Conservation (phyloP, 371 early-diverging fungal species). For the Blakeslea trispora region DNA sequence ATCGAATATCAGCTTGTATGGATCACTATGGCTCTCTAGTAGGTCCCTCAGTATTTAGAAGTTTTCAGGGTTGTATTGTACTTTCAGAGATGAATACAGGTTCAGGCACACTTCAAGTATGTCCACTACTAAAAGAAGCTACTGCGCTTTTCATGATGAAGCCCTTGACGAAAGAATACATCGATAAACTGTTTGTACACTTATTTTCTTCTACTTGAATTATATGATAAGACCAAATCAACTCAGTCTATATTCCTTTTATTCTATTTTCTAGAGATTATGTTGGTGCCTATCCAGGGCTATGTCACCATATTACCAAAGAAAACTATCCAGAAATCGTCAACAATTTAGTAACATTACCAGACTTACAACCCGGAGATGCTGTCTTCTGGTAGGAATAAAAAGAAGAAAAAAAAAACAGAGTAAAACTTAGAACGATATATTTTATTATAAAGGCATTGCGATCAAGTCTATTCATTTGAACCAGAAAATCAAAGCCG, state of each 20-base stretch:
- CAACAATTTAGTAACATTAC: conserved; percentile 39
- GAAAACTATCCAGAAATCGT: conserved; percentile 39
- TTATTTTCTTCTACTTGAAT: too few species aligned
- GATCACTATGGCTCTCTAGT: conserved; percentile 38
- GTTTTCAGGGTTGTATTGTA: conserved; percentile 49
- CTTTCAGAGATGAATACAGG: conserved; percentile 34
- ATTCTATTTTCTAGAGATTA: conserved; percentile 18
- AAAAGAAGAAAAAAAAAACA: not conserved
- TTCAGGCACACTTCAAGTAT: conserved; percentile 43
- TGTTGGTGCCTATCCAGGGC: conserved; percentile 41
- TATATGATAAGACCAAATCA: too few species aligned
- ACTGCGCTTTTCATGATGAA: conserved; percentile 46
- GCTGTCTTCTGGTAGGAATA: conserved; percentile 38
- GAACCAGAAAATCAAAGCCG: conserved; percentile 32
- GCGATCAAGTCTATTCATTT: conserved; percentile 46
- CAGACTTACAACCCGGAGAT: conserved; percentile 40
- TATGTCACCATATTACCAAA: conserved; percentile 34
- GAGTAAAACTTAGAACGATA: too few species aligned
- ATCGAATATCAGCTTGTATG: conserved; percentile 42
- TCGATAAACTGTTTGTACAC: conserved; percentile 23
- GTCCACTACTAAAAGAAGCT: conserved; percentile 41
- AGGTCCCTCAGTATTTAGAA: conserved; percentile 46
- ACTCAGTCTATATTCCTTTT: too few species aligned
- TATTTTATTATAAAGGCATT: conserved; percentile 16
- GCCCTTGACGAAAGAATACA: conserved; percentile 35